phyloP scores from a whole-genome alignment of 257 asterid species.

The Schizonepeta tenuifolia region DNA sequence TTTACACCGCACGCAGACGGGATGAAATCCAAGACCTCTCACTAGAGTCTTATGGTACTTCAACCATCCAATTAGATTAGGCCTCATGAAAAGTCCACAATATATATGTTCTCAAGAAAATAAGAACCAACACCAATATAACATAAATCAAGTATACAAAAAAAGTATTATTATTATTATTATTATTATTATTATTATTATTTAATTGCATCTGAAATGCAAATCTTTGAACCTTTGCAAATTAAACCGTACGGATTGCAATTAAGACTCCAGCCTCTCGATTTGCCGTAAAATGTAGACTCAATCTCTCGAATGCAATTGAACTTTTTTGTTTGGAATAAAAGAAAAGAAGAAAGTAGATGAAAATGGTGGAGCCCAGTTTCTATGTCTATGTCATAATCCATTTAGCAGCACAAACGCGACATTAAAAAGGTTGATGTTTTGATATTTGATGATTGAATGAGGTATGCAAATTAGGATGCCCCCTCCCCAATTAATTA shows the following conservation, averaged over 20 bases:
- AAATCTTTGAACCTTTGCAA: no score
- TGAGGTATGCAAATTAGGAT: conserved; percentile 43
- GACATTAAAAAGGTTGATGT: conserved; percentile 31
- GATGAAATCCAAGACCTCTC: no score
- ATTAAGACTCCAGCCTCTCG: no score
- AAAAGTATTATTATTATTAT: no score
- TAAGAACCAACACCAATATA: neutral
- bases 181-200: no score
- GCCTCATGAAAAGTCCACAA: neutral
- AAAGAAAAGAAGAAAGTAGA: neutral
- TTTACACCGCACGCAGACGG: no score
- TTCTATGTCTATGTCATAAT: conserved; percentile 27
- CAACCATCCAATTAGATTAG: no score
- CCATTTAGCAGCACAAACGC: conserved; percentile 34
- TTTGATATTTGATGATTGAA: conserved; percentile 14
- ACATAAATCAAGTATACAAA: neutral
- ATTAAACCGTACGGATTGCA: no score
- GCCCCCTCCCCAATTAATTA: neutral
- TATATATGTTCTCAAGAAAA: neutral
- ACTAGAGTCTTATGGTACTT: no score
- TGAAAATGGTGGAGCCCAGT: conserved; percentile 20
- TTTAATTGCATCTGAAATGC: no score
- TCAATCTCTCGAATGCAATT: no score
- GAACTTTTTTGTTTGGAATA: neutral
- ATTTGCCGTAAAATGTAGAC: no score